Evolutionary conservation across 768 basidiomycete genomes (phyloP).

Genomic region (Tricholoma bakamatsutake): DNA sequence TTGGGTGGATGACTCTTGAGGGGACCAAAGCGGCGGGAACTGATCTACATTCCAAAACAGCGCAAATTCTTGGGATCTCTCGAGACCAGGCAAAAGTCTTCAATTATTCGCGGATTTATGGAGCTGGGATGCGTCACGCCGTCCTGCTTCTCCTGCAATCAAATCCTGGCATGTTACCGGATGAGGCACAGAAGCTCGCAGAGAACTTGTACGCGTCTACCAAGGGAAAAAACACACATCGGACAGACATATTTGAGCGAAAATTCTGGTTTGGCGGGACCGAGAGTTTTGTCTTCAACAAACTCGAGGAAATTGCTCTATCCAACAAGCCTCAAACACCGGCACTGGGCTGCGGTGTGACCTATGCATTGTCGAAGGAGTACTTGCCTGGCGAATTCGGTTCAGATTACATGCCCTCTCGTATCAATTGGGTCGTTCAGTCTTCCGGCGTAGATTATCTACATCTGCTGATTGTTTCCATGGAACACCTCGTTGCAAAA

Average conservation of each 20-base stretch:
- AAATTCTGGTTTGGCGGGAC: constrained; percentile 97
- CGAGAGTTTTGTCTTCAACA: constrained; percentile 97
- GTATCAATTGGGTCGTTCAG: constrained; percentile 99
- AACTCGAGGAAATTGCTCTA: constrained; percentile 89
- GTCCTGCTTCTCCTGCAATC: constrained; percentile 81
- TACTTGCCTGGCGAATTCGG: constrained; percentile 79
- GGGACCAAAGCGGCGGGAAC: constrained; percentile 94
- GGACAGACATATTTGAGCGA: constrained; percentile 64
- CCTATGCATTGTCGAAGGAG: constrained; percentile 86
- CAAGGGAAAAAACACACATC: constrained; percentile 85
- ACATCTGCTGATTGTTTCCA: constrained; percentile 91
- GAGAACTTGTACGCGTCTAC: constrained; percentile 86
- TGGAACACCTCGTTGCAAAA: constrained; percentile 78
- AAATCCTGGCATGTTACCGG: constrained; percentile 71
- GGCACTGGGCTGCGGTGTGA: constrained; percentile 90
- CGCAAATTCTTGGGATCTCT: constrained; percentile 85
- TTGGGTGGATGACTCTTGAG: constrained; percentile 99
- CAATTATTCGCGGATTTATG: constrained; percentile 98
- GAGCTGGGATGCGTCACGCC: constrained; percentile 96
- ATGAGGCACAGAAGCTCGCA: constrained; percentile 75
- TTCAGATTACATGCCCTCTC: constrained; percentile 87
- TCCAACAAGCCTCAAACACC: constrained; percentile 87
- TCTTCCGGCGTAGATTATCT: constrained; percentile 98
- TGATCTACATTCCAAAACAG: constrained; percentile 95
- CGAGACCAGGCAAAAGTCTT: constrained; percentile 96